phyloP scores from a whole-genome alignment of 1,284 basidiomycete species.

The Chalciporus sp. region DNA sequence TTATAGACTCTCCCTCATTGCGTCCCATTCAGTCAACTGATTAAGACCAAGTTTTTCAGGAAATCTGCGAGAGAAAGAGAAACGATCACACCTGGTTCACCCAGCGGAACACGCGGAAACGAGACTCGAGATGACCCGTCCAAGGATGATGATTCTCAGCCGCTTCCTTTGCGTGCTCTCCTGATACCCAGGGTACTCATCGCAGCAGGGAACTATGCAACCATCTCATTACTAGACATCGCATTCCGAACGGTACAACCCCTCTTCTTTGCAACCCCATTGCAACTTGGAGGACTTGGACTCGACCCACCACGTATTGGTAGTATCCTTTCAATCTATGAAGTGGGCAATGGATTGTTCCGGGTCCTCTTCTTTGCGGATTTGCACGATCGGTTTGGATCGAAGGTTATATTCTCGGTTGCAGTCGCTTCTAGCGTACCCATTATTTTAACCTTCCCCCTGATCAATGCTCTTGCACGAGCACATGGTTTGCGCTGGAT shows the following conservation, averaged over 20 bases:
- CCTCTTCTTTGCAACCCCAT: constrained; percentile 68
- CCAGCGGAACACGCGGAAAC: constrained; percentile 21
- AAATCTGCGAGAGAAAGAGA: neutral
- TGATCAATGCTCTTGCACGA: constrained; percentile 56
- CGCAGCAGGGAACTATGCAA: constrained; percentile 66
- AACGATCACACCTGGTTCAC: neutral
- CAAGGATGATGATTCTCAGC: constrained; percentile 39
- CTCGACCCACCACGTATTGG: constrained; percentile 64
- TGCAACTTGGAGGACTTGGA: constrained; percentile 66
- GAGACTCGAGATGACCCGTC: constrained; percentile 21
- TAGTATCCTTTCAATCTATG: constrained; percentile 58
- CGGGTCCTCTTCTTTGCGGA: constrained; percentile 67
- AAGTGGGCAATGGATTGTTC: constrained; percentile 62
- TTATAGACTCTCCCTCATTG: constrained; percentile 24
- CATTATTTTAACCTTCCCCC: constrained; percentile 55
- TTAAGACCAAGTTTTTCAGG: constrained; percentile 17
- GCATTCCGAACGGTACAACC: constrained; percentile 68
- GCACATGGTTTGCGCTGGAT: constrained; percentile 41
- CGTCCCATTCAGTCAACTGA: constrained; percentile 20
- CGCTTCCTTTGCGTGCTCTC: constrained; percentile 53
- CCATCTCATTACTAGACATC: constrained; percentile 69
- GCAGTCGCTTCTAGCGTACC: constrained; percentile 54
- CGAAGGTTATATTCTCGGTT: constrained; percentile 55
- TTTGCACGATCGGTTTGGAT: constrained; percentile 59
- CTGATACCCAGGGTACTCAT: constrained; percentile 58